phyloP scores from a whole-genome alignment of 495 filamentous ascomycete genomes.

The Penicillium diatomitis region DNA sequence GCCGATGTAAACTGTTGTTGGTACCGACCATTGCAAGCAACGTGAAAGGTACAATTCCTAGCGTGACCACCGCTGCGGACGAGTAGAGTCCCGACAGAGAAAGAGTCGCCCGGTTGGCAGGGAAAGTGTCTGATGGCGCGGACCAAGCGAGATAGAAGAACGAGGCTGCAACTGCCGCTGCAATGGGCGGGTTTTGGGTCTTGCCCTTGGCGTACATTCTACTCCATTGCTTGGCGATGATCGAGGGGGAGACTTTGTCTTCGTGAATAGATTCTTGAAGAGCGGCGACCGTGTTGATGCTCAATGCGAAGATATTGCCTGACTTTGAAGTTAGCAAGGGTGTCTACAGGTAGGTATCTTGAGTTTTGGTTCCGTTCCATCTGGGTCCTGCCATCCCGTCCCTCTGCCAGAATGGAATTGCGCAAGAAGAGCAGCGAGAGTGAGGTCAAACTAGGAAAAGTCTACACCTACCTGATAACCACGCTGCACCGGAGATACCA shows the following conservation, averaged over 20 bases:
- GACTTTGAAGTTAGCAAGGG: neutral
- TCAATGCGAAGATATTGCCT: constrained; percentile 32
- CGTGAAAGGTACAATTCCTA: constrained; percentile 33
- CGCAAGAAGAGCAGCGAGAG: neutral
- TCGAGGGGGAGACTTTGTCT: constrained; percentile 18
- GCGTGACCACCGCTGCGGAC: constrained; percentile 20
- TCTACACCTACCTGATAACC: constrained; percentile 20
- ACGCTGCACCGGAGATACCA: constrained; percentile 24
- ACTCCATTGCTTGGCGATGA: constrained; percentile 20
- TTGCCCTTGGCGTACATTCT: constrained; percentile 26
- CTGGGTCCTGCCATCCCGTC: too few relatives aligned
- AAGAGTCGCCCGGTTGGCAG: constrained; percentile 15
- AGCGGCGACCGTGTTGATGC: constrained; percentile 23
- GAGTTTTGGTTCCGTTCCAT: too few relatives aligned
- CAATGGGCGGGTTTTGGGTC: constrained; percentile 25
- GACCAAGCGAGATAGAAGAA: constrained; percentile 34
- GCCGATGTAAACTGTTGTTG: constrained; percentile 18
- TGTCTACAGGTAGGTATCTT: neutral
- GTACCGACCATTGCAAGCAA: constrained; percentile 13
- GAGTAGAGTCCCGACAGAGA: constrained; percentile 16
- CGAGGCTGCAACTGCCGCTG: constrained; percentile 17
- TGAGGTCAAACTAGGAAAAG: neutral
- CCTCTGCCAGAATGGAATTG: too few relatives aligned
- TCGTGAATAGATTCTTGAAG: constrained; percentile 18
- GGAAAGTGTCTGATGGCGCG: constrained; percentile 13